These are phyloP conservation scores for Xerocomellus dryophilus DNA, from an alignment of 768 basidiomycete genomes.

Conservation along the genomic window DNA sequence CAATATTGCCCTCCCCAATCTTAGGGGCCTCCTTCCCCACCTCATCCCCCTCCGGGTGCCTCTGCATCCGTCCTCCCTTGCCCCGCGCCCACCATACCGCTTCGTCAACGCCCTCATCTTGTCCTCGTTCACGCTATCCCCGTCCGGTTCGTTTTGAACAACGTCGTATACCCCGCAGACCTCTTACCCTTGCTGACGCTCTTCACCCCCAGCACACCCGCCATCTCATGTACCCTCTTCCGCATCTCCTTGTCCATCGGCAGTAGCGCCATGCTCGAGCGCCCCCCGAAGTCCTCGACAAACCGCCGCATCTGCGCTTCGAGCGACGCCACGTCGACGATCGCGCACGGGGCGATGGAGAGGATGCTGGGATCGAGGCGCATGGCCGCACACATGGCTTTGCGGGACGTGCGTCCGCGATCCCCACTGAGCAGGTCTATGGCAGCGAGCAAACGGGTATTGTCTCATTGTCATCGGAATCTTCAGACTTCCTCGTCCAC, in stretches of 20 bases:
- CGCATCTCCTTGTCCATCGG: slow-evolving; percentile 74
- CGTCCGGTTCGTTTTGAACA: slow-evolving; percentile 65
- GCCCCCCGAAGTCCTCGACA: slow-evolving; percentile 51
- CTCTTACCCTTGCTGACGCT: slow-evolving; percentile 75
- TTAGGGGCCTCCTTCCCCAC: slow-evolving; percentile 87
- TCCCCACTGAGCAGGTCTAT: slow-evolving; percentile 61
- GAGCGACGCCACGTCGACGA: slow-evolving; percentile 66
- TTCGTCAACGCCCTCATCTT: slow-evolving; percentile 51
- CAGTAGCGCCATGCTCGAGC: slow-evolving; percentile 61
- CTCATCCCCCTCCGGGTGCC: slow-evolving; percentile 78
- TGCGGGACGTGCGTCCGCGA: slow-evolving; percentile 42
- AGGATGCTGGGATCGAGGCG: slow-evolving; percentile 41
- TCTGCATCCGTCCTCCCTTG: slow-evolving; percentile 35
- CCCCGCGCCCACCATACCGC: slow-evolving; percentile 3
- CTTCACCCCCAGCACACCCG: slow-evolving; percentile 72
- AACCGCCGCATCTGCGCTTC: slow-evolving; percentile 71
- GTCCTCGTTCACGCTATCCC: slow-evolving; percentile 48
- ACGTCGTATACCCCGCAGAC: slow-evolving; percentile 66
- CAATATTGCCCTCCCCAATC: slow-evolving; percentile 75
- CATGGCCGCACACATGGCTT: slow-evolving; percentile 62
- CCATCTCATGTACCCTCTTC: slow-evolving; percentile 75
- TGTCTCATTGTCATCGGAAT: no score
- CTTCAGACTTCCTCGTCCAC: no score
- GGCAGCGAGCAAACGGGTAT: slow-evolving; percentile 52
- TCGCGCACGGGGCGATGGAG: slow-evolving; percentile 41